A percentile compares a stretch with the other conserved stretches of the same genome.
These are phyloP conservation scores for Cokeromyces recurvatus DNA, from an alignment of 371 early-diverging fungal species.

Conservation along the genomic window DNA sequence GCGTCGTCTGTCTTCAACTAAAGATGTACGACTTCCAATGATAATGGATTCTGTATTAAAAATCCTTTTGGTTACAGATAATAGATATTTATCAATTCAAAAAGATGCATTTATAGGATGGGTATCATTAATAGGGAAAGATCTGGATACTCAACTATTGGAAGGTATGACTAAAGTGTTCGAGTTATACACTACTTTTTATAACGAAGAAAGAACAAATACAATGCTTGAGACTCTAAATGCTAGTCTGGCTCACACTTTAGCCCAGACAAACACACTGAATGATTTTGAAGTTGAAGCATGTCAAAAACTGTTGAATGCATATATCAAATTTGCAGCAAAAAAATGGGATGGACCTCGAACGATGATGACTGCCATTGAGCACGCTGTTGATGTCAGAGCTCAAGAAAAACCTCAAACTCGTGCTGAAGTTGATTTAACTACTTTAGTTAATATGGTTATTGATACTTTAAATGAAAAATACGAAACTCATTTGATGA, in stretches of 20 bases:
- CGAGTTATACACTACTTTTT: constrained; percentile 1
- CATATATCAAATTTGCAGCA: constrained; percentile 16
- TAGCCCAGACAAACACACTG: constrained; percentile 30
- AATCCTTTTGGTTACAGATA: not conserved
- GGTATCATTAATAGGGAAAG: constrained; percentile 26
- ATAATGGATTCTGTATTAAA: constrained; percentile 10
- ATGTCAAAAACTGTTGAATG: constrained; percentile 22
- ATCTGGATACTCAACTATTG: constrained; percentile 16
- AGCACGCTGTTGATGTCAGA: constrained; percentile 38
- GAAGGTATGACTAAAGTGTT: constrained; percentile 19
- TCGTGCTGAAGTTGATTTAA: constrained; percentile 27
- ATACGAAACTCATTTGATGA: constrained; percentile 2
- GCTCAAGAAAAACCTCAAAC: constrained; percentile 25
- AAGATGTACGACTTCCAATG: not conserved
- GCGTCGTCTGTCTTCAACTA: constrained; percentile 21
- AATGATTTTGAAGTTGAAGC: constrained; percentile 35
- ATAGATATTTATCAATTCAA: constrained; percentile 6
- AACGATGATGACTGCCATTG: constrained; percentile 25
- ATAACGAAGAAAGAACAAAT: not conserved
- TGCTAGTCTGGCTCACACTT: constrained; percentile 39
- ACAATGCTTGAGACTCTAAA: constrained; percentile 25
- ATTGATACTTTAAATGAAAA: constrained; percentile 2
- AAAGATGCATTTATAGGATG: constrained; percentile 38
- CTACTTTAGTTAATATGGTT: constrained; percentile 15
- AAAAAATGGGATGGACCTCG: constrained; percentile 10